Percentiles rank a stretch among this genome's conserved stretches.
Conservation (phyloP, 2,329 filamentous ascomycete species). For the Amauroascus verrucosus region DNA sequence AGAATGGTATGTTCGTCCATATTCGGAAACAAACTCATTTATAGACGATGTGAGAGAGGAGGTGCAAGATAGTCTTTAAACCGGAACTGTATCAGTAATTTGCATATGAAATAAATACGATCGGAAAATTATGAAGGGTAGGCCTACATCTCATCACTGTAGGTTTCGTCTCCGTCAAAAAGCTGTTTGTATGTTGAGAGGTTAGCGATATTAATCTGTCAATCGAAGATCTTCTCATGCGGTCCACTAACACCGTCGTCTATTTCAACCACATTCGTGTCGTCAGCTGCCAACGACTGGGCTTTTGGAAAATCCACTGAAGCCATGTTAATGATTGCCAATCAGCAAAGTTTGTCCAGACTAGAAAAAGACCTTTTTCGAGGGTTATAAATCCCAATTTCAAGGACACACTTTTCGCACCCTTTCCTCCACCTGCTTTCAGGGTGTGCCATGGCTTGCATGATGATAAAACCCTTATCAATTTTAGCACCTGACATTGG, state of each 20-base stretch:
- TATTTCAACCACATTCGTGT: neutral
- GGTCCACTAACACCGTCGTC: neutral
- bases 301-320: neutral
- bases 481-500: neutral
- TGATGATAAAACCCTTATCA: neutral
- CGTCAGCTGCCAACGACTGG: neutral
- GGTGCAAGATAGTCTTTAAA: constrained; percentile 2
- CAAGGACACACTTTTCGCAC: neutral
- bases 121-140: neutral
- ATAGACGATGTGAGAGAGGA: constrained; percentile 11
- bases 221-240: neutral
- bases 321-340: neutral
- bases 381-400: neutral
- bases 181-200: neutral
- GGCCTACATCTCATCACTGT: constrained; percentile 2
- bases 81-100: neutral
- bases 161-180: neutral
- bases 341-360: neutral
- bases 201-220: neutral
- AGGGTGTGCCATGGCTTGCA: neutral
- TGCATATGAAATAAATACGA: neutral
- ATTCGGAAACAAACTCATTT: constrained; percentile 23
- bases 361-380: neutral
- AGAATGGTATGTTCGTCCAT: constrained; percentile 21
- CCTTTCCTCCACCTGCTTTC: neutral